These are phyloP conservation scores for Pyrrhoderma noxium DNA, from an alignment of 1,284 basidiomycete species.

Conservation along the genomic window DNA sequence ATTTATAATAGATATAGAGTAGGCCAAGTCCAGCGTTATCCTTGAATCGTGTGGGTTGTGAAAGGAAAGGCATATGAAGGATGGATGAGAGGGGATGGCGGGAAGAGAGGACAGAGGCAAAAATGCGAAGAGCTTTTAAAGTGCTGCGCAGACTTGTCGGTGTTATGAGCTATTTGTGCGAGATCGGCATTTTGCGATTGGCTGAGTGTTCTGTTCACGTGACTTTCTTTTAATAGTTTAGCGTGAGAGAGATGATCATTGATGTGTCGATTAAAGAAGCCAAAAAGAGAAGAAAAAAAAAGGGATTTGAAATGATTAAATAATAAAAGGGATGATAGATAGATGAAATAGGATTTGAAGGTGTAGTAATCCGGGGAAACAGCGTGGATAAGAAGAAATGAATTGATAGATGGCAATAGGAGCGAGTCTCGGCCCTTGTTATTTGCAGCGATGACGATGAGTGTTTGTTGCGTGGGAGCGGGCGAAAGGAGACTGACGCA, in stretches of 20 bases:
- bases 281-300: neutral
- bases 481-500: conserved; percentile 1
- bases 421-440: too few species aligned
- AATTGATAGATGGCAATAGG: neutral
- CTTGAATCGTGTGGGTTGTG: too few species aligned
- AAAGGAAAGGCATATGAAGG: neutral
- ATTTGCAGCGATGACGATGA: conserved; percentile 13
- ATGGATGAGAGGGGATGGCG: neutral
- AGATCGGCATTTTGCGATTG: conserved; percentile 23
- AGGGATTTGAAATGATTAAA: too few species aligned
- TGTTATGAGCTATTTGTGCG: conserved; percentile 22
- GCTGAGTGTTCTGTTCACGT: too few species aligned
- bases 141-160: neutral
- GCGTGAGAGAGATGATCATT: too few species aligned
- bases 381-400: neutral
- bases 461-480: conserved; percentile 5
- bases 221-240: too few species aligned
- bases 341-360: neutral
- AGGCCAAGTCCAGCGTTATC: too few species aligned
- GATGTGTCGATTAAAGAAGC: neutral
- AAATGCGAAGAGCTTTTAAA: conserved; percentile 8
- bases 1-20: too few species aligned
- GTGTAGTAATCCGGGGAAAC: neutral
- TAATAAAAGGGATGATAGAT: conserved; percentile 20
- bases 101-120: neutral